These are phyloP conservation scores for Bacterosira constricta DNA, from an alignment of 108 stramenopile genomes.

Conservation along the genomic window DNA sequence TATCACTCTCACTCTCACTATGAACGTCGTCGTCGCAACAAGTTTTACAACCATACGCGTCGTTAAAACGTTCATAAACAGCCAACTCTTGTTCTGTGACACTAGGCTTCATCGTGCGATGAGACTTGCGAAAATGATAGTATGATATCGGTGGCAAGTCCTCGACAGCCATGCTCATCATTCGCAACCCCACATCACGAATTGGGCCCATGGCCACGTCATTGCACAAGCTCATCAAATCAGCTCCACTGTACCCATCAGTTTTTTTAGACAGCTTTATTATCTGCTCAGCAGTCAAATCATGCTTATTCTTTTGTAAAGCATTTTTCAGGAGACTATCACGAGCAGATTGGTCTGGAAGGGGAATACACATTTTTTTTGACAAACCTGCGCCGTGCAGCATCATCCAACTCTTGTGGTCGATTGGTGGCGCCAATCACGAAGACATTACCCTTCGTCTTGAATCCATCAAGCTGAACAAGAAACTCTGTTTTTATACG, in stretches of 20 bases:
- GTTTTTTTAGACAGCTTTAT: conserved; percentile 67
- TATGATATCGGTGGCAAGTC: conserved; percentile 86
- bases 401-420: conserved; percentile 98
- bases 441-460: conserved; percentile 83
- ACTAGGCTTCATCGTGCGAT: conserved; percentile 77
- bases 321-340: conserved; percentile 71
- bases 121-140: conserved; percentile 84
- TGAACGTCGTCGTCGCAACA: no score
- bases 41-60: conserved; percentile 64
- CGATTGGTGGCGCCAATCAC: conserved; percentile 97
- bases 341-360: conserved; percentile 84
- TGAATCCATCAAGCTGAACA: conserved; percentile 91
- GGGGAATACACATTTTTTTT: conserved; percentile 94
- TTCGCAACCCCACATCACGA: conserved; percentile 61
- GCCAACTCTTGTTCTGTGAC: conserved; percentile 84
- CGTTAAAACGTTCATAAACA: conserved; percentile 76
- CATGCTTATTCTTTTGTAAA: conserved; percentile 83
- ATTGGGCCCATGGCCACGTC: conserved; percentile 76
- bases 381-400: conserved; percentile 91
- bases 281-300: conserved; percentile 67
- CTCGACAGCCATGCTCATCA: conserved; percentile 60
- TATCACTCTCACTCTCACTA: no score
- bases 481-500: conserved; percentile 94
- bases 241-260: conserved; percentile 63
- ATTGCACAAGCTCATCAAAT: conserved; percentile 58